These are phyloP conservation scores for Antrodiella citrinella DNA, from an alignment of 768 basidiomycete species.

Conservation along the genomic window DNA sequence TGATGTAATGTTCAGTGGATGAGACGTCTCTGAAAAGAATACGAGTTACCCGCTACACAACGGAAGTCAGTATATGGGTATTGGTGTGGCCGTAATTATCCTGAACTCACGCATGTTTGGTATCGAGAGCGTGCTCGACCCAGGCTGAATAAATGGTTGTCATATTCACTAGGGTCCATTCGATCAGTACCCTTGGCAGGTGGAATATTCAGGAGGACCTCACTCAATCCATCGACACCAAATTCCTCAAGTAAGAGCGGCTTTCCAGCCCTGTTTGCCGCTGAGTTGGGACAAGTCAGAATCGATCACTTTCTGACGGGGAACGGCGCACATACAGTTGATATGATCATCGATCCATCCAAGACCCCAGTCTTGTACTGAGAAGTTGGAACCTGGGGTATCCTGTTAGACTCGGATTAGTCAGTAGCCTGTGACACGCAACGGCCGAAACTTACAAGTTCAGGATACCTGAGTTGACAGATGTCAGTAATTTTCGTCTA, in stretches of 20 bases:
- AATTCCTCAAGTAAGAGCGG: constrained; percentile 27
- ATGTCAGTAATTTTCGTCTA: no score
- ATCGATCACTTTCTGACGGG: neutral
- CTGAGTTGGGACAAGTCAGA: constrained; percentile 21
- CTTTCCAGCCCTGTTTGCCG: constrained; percentile 33
- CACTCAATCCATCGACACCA: constrained; percentile 30
- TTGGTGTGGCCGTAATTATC: no score
- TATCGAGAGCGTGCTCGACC: constrained; percentile 40
- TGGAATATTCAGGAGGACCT: no score
- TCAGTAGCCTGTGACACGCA: neutral
- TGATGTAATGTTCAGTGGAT: no score
- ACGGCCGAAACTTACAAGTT: constrained; percentile 15
- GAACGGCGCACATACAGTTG: constrained; percentile 21
- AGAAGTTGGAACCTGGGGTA: constrained; percentile 40
- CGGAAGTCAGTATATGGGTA: no score
- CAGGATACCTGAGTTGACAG: constrained; percentile 24
- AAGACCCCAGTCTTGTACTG: constrained; percentile 26
- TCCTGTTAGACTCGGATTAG: constrained; percentile 23
- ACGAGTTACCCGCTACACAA: no score
- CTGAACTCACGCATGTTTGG: constrained; percentile 40
- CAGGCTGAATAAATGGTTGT: constrained; percentile 41
- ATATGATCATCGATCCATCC: constrained; percentile 26
- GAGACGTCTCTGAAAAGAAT: no score
- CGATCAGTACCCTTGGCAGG: no score
- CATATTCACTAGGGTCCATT: constrained; percentile 38